These are phyloP conservation scores for Thraustochytrium sp. DNA, from an alignment of 352 stramenopile genomes.

Conservation along the genomic window DNA sequence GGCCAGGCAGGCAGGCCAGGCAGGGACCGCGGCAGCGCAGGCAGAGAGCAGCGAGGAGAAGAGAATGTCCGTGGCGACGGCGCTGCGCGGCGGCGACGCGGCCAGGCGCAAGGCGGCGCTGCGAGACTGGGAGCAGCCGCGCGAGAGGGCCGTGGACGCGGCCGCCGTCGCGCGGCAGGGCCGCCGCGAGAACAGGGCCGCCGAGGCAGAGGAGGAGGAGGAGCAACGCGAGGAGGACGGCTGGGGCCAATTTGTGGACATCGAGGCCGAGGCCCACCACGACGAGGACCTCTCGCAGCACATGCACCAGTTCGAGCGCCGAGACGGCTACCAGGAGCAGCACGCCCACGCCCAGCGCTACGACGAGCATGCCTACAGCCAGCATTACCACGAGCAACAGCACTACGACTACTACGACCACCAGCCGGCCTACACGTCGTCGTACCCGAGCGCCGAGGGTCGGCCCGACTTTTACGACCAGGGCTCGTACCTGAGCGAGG, in stretches of 20 bases:
- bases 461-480: too few relatives aligned
- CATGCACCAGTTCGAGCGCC: neutral
- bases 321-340: neutral
- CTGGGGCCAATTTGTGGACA: constrained; percentile 34
- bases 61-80: too few relatives aligned
- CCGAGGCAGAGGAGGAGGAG: neutral
- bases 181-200: neutral
- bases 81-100: too few relatives aligned
- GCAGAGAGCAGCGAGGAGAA: too few relatives aligned
- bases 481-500: too few relatives aligned
- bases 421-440: neutral
- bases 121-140: too few relatives aligned
- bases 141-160: neutral
- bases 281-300: neutral
- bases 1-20: neutral
- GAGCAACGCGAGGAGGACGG: neutral
- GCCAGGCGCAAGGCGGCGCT: too few relatives aligned
- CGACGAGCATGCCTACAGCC: neutral
- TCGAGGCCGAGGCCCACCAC: neutral
- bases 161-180: too few relatives aligned
- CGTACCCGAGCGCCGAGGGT: too few relatives aligned
- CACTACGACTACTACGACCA: neutral
- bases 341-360: neutral
- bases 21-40: neutral
- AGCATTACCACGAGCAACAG: neutral